Evolutionary conservation across 805 yeast species (phyloP).

Genomic region (Ascoidea rubescens): DNA sequence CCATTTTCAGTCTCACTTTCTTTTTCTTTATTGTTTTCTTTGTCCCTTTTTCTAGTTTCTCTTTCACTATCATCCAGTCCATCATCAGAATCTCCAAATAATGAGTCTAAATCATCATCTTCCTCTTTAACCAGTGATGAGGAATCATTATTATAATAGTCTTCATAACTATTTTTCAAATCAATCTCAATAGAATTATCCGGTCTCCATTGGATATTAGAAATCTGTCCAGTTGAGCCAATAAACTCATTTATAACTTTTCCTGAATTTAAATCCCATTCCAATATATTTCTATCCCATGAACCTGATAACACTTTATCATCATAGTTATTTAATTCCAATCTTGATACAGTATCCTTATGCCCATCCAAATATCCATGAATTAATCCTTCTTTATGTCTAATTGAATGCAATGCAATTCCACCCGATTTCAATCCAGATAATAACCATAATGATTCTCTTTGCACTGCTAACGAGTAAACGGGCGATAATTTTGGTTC

Average conservation of each 20-base stretch:
- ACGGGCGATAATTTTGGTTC: conserved; percentile 69
- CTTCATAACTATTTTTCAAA: conserved; percentile 12
- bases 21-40: conserved; percentile 4
- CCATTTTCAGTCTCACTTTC: conserved; percentile 10
- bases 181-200: conserved; percentile 29
- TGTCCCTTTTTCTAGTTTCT: conserved; percentile 4
- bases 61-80: conserved; percentile 15
- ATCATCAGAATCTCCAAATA: conserved; percentile 46
- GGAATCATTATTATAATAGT: conserved; percentile 17
- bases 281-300: conserved; percentile 73
- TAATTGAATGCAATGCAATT: conserved; percentile 66
- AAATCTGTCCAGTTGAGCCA: conserved; percentile 65
- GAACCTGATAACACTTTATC: conserved; percentile 62
- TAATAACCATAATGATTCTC: conserved; percentile 71
- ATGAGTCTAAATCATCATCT: conserved; percentile 38
- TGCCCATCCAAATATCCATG: conserved; percentile 69
- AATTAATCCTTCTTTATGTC: conserved; percentile 71
- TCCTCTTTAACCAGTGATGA: conserved; percentile 7
- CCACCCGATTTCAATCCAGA: conserved; percentile 82
- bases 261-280: conserved; percentile 84
- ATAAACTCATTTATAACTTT: conserved; percentile 29
- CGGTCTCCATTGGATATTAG: conserved; percentile 63
- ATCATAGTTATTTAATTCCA: conserved; percentile 50
- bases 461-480: conserved; percentile 72
- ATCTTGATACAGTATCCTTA: conserved; percentile 58